Evolutionary conservation across 1,284 basidiomycete species (phyloP).

Genomic region (Cerioporus squamosus): DNA sequence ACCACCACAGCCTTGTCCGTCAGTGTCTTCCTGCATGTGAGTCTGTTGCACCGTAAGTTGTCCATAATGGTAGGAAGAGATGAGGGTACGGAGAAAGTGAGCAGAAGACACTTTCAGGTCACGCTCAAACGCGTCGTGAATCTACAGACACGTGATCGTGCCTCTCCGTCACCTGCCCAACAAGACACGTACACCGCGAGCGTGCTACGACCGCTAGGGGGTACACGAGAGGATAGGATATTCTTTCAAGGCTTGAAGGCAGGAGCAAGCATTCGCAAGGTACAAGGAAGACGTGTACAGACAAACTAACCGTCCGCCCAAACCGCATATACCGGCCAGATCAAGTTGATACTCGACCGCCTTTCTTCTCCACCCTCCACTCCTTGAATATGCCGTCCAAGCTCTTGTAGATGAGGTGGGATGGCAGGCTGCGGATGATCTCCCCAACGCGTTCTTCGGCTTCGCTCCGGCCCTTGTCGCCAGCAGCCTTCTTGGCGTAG

Average conservation of each 20-base stretch:
- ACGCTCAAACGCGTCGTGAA: no score
- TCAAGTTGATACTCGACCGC: slow-evolving; percentile 35
- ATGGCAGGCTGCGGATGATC: slow-evolving; percentile 86
- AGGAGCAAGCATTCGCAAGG: slow-evolving; percentile 14
- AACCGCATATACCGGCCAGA: slow-evolving; percentile 5
- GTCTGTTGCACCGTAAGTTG: slow-evolving; percentile 73
- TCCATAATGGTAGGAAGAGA: slow-evolving; percentile 29
- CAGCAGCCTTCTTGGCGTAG: slow-evolving; percentile 74
- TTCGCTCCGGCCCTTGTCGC: slow-evolving; percentile 68
- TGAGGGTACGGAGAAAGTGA: neutral
- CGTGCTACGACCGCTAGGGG: no score
- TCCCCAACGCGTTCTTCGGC: slow-evolving; percentile 84
- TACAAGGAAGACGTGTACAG: slow-evolving; percentile 12
- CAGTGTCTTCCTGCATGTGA: slow-evolving; percentile 68
- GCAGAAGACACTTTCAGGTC: no score
- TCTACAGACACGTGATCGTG: no score
- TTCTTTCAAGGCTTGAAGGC: slow-evolving; percentile 14
- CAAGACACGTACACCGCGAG: no score
- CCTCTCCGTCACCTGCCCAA: no score
- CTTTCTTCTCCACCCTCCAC: slow-evolving; percentile 83
- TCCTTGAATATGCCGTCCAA: slow-evolving; percentile 93
- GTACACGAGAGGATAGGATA: neutral
- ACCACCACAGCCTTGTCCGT: slow-evolving; percentile 83
- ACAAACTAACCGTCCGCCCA: slow-evolving; percentile 1
- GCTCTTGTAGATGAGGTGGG: slow-evolving; percentile 84